These are phyloP conservation scores for Penicillium roqueforti DNA, from an alignment of 495 filamentous ascomycete genomes.

Conservation along the genomic window DNA sequence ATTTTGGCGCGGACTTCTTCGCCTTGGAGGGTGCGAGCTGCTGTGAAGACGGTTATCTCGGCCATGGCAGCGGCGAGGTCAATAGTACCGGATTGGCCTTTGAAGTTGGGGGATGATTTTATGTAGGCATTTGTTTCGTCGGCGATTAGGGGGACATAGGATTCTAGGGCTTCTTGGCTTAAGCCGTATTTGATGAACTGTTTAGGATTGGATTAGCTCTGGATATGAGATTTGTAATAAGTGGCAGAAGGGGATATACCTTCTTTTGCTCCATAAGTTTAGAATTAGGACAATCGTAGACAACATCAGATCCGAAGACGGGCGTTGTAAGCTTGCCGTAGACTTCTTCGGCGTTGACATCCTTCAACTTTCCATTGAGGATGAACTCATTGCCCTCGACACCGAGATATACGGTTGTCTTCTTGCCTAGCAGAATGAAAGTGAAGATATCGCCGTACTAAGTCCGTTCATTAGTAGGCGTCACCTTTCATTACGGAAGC, in stretches of 20 bases:
- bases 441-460: constrained; percentile 80
- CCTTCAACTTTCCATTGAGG: constrained; percentile 76
- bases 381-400: constrained; percentile 82
- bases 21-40: constrained; percentile 74
- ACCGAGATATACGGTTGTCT: constrained; percentile 73
- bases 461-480: constrained; percentile 6
- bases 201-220: neutral
- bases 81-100: constrained; percentile 58
- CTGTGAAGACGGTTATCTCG: constrained; percentile 83
- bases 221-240: too few relatives aligned
- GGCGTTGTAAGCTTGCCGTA: constrained; percentile 79
- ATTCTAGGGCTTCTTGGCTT: constrained; percentile 68
- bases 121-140: constrained; percentile 69
- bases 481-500: neutral
- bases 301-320: constrained; percentile 80
- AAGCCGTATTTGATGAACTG: constrained; percentile 86
- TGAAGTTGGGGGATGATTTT: constrained; percentile 61
- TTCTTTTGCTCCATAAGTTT: constrained; percentile 85
- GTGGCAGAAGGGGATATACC: constrained; percentile 18
- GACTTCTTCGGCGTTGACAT: constrained; percentile 78
- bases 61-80: constrained; percentile 69
- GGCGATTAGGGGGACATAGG: constrained; percentile 74
- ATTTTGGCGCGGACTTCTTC: constrained; percentile 74
- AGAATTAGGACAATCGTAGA: constrained; percentile 83
- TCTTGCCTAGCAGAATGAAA: constrained; percentile 70